These are phyloP conservation scores for Cicer yamashitae DNA, from an alignment of 306 rosid species.

Conservation along the genomic window DNA sequence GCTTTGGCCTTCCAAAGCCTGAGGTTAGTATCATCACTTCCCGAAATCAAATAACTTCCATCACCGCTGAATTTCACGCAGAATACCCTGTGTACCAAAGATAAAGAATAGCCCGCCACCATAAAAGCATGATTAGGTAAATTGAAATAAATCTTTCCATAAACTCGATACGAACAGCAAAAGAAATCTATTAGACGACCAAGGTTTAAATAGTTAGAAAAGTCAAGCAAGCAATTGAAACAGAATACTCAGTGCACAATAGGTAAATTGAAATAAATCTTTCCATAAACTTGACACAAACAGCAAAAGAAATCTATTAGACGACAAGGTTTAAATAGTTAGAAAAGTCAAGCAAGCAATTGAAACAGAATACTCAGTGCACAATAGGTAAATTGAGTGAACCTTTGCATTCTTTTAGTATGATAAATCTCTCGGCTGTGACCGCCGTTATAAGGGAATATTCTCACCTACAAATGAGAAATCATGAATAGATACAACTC, in stretches of 20 bases:
- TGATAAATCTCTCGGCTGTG: slow-evolving; percentile 95
- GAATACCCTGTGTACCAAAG: slow-evolving; percentile 71
- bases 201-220: slow-evolving; percentile 2
- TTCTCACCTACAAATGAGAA: slow-evolving; percentile 63
- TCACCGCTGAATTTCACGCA: slow-evolving; percentile 92
- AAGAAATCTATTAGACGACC: background rate
- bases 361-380: slow-evolving; percentile 33
- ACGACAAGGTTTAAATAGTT: background rate
- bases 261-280: slow-evolving; percentile 25
- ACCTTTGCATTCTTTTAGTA: slow-evolving; percentile 98
- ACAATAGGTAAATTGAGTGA: slow-evolving; percentile 25
- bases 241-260: slow-evolving; percentile 19
- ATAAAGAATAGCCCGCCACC: background rate
- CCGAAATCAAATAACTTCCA: slow-evolving; percentile 91
- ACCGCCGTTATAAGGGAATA: slow-evolving; percentile 87
- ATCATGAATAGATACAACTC: background rate
- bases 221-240: slow-evolving; percentile 17
- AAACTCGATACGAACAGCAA: slow-evolving; percentile 9
- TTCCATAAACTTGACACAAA: slow-evolving; percentile 12
- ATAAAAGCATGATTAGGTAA: background rate
- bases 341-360: background rate
- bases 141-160: background rate
- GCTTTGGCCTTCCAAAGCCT: slow-evolving; percentile 99
- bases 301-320: background rate
- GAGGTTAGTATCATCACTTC: slow-evolving; percentile 94